Conservation (phyloP, 2,329 filamentous ascomycete species). For the Ceratocystis variospora region DNA sequence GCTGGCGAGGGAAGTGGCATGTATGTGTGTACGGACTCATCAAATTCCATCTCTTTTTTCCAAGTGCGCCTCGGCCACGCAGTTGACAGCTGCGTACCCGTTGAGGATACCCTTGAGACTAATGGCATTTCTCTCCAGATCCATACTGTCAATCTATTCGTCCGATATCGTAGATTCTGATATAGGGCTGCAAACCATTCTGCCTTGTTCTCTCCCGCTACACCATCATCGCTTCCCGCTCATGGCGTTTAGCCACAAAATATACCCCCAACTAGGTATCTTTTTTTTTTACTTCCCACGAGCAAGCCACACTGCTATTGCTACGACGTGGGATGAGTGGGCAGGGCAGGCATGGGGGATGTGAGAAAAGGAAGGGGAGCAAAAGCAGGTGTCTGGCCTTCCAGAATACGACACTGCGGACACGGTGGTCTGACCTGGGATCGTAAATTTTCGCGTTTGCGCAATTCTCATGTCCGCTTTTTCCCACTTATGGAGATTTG, state of each 20-base stretch:
- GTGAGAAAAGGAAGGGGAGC: neutral
- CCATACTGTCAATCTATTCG: neutral
- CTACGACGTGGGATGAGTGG: too few species aligned
- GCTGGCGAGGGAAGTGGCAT: too few species aligned
- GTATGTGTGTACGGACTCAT: too few species aligned
- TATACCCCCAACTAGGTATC: neutral
- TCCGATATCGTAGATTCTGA: neutral
- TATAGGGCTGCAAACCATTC: neutral
- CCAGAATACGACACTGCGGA: slow-evolving; percentile 1
- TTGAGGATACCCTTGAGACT: neutral
- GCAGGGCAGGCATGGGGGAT: neutral
- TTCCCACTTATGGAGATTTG: neutral
- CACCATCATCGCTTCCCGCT: neutral
- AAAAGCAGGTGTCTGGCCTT: neutral
- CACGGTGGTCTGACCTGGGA: neutral
- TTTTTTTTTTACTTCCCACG: neutral
- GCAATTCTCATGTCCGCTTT: neutral
- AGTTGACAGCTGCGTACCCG: neutral
- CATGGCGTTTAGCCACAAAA: neutral
- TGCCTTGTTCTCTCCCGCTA: neutral
- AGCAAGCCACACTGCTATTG: too few species aligned
- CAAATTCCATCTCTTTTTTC: too few species aligned
- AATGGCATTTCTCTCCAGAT: neutral
- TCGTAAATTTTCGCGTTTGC: neutral
- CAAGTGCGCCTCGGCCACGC: neutral